phyloP scores from a whole-genome alignment of 371 early-diverging fungal species.

The Lichtheimia hyalospora region DNA sequence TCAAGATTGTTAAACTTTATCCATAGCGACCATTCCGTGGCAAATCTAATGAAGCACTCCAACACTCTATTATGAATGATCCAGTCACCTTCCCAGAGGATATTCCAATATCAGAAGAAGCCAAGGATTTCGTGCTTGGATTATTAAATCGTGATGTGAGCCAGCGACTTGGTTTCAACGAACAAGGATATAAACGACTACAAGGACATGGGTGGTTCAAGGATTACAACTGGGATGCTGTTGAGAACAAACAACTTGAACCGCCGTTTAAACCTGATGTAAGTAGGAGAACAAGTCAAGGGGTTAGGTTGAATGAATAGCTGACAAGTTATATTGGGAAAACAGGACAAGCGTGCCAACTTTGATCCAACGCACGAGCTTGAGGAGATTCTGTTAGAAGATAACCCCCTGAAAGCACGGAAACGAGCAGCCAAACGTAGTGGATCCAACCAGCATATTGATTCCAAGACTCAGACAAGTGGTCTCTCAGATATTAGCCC shows the following conservation, averaged over 20 bases:
- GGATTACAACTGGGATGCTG: conserved; percentile 55
- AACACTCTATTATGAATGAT: conserved; percentile 64
- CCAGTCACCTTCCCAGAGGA: conserved; percentile 61
- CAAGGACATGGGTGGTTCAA: conserved; percentile 63
- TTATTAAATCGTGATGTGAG: conserved; percentile 61
- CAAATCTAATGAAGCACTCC: conserved; percentile 75
- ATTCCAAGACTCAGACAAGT: conserved; percentile 19
- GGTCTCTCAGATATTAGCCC: conserved; percentile 18
- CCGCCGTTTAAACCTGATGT: conserved; percentile 73
- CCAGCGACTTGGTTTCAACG: conserved; percentile 59
- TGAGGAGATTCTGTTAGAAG: conserved; percentile 92
- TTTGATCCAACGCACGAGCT: conserved; percentile 96
- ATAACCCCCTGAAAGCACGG: conserved; percentile 78
- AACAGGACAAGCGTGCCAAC: conserved; percentile 65
- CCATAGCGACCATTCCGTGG: conserved; percentile 80
- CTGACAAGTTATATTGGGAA: background rate
- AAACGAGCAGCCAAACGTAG: conserved; percentile 33
- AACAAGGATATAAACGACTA: conserved; percentile 52
- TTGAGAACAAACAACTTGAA: conserved; percentile 51
- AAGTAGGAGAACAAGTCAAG: conserved; percentile 12
- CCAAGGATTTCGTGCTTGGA: conserved; percentile 56
- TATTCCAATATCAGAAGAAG: conserved; percentile 48
- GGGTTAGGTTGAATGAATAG: background rate
- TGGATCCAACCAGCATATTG: conserved; percentile 18
- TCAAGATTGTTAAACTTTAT: background rate